phyloP scores from a whole-genome alignment of 192 early-diverging fungal species.

The Allomyces macrogynus region DNA sequence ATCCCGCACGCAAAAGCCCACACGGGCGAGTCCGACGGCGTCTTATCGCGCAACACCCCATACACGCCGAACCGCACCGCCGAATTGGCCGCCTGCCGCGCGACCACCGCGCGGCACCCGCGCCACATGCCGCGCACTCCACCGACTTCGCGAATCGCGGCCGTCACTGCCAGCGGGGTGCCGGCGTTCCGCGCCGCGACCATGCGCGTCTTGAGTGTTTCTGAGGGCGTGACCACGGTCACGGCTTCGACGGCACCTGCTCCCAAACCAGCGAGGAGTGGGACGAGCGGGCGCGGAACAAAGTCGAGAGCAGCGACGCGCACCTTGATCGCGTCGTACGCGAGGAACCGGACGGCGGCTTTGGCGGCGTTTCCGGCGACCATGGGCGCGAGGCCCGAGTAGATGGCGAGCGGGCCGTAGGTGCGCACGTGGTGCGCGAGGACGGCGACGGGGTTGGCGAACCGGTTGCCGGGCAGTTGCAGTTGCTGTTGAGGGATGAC shows the following conservation, averaged over 20 bases:
- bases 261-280: constrained; percentile 58
- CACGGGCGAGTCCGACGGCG: constrained; percentile 10
- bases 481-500: neutral
- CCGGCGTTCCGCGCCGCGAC: constrained; percentile 1
- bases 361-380: constrained; percentile 81
- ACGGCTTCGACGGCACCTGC: constrained; percentile 77
- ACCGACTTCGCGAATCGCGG: constrained; percentile 39
- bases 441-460: constrained; percentile 45
- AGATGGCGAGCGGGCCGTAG: constrained; percentile 55
- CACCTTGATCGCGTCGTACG: constrained; percentile 69
- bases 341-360: constrained; percentile 77
- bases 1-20: constrained; percentile 54
- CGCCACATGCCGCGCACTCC: constrained; percentile 72
- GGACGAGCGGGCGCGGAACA: constrained; percentile 39
- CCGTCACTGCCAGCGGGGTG: constrained; percentile 9
- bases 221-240: constrained; percentile 75
- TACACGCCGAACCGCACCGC: constrained; percentile 82
- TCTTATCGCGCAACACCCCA: constrained; percentile 39
- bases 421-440: constrained; percentile 43
- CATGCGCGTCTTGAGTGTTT: constrained; percentile 66
- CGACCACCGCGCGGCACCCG: constrained; percentile 77
- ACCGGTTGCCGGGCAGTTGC: neutral
- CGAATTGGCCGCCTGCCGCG: constrained; percentile 85
- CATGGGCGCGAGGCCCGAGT: constrained; percentile 73
- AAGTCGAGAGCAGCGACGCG: constrained; percentile 48